A percentile compares a stretch with the other conserved stretches of the same genome.
Conservation (phyloP, 441 rosid genomes). For the Cnidoscolus chayamansa region DNA sequence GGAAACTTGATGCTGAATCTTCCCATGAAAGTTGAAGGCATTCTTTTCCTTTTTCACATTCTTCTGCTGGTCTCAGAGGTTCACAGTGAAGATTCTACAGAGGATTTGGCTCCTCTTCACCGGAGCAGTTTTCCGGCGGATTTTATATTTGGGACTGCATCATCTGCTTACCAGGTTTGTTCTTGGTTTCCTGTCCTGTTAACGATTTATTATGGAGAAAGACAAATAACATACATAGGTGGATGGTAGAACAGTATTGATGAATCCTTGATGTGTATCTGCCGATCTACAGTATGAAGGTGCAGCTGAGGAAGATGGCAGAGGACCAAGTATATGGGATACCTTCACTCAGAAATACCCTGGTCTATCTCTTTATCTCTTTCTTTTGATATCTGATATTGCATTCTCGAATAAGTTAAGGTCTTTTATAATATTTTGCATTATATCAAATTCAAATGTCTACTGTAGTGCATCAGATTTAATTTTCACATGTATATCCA, state of each 20-base stretch:
- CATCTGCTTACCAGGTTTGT: conserved; percentile 23
- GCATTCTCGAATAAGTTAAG: too few relatives aligned
- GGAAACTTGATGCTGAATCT: background rate
- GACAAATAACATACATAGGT: too few relatives aligned
- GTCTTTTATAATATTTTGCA: too few relatives aligned
- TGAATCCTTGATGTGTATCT: background rate
- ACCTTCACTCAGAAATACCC: conserved; percentile 20
- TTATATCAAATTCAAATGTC: too few relatives aligned
- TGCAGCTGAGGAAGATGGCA: conserved; percentile 47
- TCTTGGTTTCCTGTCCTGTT: background rate
- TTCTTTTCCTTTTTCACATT: background rate
- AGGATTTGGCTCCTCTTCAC: background rate
- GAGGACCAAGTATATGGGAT: conserved; percentile 57
- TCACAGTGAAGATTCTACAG: background rate
- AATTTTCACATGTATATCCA: too few relatives aligned
- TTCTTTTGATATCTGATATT: too few relatives aligned
- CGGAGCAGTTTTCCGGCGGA: conserved; percentile 13
- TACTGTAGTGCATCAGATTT: too few relatives aligned
- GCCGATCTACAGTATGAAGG: conserved; percentile 48
- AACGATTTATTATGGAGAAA: too few relatives aligned
- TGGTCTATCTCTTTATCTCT: background rate
- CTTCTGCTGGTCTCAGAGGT: background rate
- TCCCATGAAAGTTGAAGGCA: background rate
- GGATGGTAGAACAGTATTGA: too few relatives aligned
- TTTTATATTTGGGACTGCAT: conserved; percentile 11